Base-by-base conservation (phyloP, 352 stramenopile genomes). In the Globisporangium iwayamae region DNA sequence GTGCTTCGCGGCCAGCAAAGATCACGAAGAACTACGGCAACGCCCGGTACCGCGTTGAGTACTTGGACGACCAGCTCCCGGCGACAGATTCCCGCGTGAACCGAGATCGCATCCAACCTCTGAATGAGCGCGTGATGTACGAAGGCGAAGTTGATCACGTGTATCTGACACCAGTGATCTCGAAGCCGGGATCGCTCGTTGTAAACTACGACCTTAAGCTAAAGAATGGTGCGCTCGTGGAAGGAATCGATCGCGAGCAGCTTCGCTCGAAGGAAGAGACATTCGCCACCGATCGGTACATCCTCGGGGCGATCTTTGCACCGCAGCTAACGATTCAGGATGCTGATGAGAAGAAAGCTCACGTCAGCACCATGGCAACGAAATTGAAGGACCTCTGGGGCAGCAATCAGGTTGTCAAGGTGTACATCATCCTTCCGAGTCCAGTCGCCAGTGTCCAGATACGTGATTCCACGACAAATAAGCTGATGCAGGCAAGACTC, bases 1-100 rank as follows among this genome's bases (percentile, higher is more conserved):
- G 63, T 10, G 48, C 36, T 18, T 66, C 56, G 4, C 76, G 70
- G 3, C 62, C 65, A 22, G 81, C 69, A 38, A 73, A 72, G 43
- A 65, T 90, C 46, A 30, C 65, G 0, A 68, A 72, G 41, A 78
- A 73, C 32, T 58, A 78, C 34, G 71, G 78, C 22, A 84, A 85
- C 63, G 78, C 72, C 3, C 69, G 65, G 32, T 90, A 90, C 52
- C 69, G 81, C 18, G 60, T 90, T n/a, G 59, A 66, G 62, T 87
- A 75, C 48, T 11, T 86, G 2, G 81, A 89, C 62, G 64, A 59
- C 3, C 61, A 64, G 1, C 30, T 30, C 10, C 67, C 70, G 20
- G 30, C 14, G 18, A 65, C 51, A 3, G 76, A 85, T 11, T 63
- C 39, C n/a, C 34, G 62, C 30, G 79, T 90, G 18, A 39, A 62